Base-by-base conservation (phyloP, 345 rosid species). In the Eucalyptus marginata region DNA sequence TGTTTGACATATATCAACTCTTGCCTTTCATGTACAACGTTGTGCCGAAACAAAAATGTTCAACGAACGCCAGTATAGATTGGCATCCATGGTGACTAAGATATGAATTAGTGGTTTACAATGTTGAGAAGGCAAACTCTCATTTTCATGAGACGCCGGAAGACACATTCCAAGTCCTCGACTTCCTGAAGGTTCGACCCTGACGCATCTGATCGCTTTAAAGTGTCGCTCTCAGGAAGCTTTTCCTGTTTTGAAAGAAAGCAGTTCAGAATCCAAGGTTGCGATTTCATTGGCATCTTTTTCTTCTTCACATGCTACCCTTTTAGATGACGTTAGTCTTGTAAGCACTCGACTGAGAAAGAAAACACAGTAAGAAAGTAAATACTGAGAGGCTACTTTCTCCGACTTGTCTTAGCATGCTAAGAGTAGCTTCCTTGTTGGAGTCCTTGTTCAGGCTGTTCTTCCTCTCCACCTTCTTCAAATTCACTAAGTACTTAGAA, bases 371-470 rank as follows among this genome's bases (percentile, higher is more conserved):
- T 87, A 93, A 90, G 50, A 93, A 92, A 83, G 88, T 87, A 49
- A 94, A 64, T 58, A 90, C 89, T 33, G 76, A 49, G 3, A 88
- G 89, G 47, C 93, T 88, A 7, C 90, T 88, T 56, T 90, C 88
- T 89, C 93, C 90, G 40, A 86, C 92, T 89, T 92, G 87, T 87
- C 87, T 90, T 88, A 92, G 87, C 79, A 92, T 89, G 36, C n/a
- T 36, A 81, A 89, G 43, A 36, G 40, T 36, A 36, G 40, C 40
- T 36, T 36, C 40, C 40, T 36, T 36, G 29, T 84, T 25, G 9
- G 85, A 29, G 27, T 49, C 88, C 46, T 31, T 62, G 49, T 50
- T 66, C 68, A 25, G 83, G 58, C 13, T 43, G 86, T 81, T 51
- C 3, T 31, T 83, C 87, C 87, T 80, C 86, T 90, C 88, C 56